Percentiles rank a stretch among this genome's conserved stretches.
Evolutionary conservation across 768 basidiomycete genomes (phyloP).

Genomic region (Lactarius tabidus): DNA sequence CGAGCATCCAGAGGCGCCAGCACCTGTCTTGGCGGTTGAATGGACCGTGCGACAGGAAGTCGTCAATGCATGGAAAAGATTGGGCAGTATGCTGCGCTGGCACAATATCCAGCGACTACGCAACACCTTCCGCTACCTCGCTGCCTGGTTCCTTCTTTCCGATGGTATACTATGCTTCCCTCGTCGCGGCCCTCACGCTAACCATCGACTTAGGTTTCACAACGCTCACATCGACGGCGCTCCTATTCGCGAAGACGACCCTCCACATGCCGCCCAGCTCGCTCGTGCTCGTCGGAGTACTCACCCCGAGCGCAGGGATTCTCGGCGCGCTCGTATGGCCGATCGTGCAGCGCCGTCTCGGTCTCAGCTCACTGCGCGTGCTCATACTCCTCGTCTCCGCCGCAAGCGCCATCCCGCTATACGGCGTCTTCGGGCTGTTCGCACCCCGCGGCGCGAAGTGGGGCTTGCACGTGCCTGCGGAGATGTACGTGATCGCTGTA

Average conservation of each 20-base stretch:
- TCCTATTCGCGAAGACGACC: conserved; percentile 88
- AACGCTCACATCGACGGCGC: conserved; percentile 86
- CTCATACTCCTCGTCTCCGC: conserved; percentile 64
- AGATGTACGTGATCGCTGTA: conserved; percentile 82
- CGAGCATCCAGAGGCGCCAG: not conserved
- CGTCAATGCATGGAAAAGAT: conserved; percentile 64
- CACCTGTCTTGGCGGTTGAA: conserved; percentile 11
- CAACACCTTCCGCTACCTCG: conserved; percentile 85
- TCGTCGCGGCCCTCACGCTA: conserved; percentile 10
- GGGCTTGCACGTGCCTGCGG: conserved; percentile 69
- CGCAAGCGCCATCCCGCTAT: conserved; percentile 66
- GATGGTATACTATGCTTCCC: conserved; percentile 61
- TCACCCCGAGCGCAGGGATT: conserved; percentile 78
- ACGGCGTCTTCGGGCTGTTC: conserved; percentile 81
- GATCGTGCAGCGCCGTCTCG: conserved; percentile 55
- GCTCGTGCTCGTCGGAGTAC: conserved; percentile 73
- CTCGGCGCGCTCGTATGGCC: conserved; percentile 84
- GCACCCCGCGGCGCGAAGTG: conserved; percentile 45
- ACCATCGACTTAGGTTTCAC: conserved; percentile 66
- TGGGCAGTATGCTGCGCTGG: conserved; percentile 72
- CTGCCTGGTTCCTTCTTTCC: conserved; percentile 92
- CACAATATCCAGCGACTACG: conserved; percentile 66
- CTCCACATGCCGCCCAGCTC: conserved; percentile 75
- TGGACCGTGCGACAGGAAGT: conserved; percentile 56
- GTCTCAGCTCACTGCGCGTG: conserved; percentile 63